Evolutionary conservation across 1,284 basidiomycete genomes (phyloP).

Genomic region (Ustilago nuda): DNA sequence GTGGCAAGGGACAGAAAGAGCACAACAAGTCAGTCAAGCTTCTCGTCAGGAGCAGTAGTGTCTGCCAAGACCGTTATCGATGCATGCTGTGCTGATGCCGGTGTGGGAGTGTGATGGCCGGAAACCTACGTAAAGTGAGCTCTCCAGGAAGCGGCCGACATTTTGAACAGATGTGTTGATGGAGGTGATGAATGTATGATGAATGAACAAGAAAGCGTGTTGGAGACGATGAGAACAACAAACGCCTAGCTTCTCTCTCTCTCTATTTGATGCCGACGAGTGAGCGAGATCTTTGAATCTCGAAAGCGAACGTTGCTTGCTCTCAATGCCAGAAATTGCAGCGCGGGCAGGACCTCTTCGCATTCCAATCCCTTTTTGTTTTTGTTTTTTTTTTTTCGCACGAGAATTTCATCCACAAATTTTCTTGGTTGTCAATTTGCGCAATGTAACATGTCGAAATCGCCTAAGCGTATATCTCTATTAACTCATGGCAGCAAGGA

Average conservation of each 20-base stretch:
- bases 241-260: neutral
- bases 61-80: neutral
- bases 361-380: neutral
- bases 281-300: conserved; percentile 14
- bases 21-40: conserved; percentile 10
- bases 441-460: neutral
- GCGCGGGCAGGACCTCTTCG: conserved; percentile 36
- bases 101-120: neutral
- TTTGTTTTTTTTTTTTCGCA: conserved; percentile 5
- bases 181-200: conserved; percentile 6
- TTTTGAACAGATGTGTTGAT: conserved; percentile 23
- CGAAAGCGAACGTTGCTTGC: conserved; percentile 34
- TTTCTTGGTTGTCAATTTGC: neutral
- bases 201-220: conserved; percentile 7
- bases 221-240: conserved; percentile 23
- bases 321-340: neutral
- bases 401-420: neutral
- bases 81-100: neutral
- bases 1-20: neutral
- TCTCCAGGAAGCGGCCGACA: conserved; percentile 66
- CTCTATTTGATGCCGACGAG: conserved; percentile 9
- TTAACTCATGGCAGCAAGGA: neutral
- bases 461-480: neutral
- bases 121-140: conserved; percentile 64
- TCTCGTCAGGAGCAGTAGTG: neutral